phyloP scores from a whole-genome alignment of 2,329 filamentous ascomycete genomes.

The Didymella pomorum region DNA sequence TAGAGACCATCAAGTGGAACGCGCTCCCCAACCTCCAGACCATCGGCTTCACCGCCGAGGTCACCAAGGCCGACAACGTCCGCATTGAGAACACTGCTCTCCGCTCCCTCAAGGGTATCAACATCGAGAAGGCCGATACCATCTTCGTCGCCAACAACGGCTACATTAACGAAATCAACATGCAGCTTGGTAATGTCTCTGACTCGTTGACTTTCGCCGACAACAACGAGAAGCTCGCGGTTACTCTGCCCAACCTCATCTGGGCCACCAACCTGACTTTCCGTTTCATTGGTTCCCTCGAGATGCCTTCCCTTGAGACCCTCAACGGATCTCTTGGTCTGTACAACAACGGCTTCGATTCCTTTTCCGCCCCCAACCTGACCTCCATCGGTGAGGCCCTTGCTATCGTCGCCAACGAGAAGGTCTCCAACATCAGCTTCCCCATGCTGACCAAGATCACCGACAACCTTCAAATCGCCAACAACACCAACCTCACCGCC shows the following conservation, averaged over 20 bases:
- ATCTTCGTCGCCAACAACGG: slow-evolving; percentile 88
- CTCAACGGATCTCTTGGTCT: slow-evolving; percentile 85
- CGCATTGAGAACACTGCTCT: slow-evolving; percentile 88
- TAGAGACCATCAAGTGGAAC: slow-evolving; percentile 74
- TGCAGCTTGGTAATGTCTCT: slow-evolving; percentile 79
- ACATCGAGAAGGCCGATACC: slow-evolving; percentile 73
- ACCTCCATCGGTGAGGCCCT: slow-evolving; percentile 69
- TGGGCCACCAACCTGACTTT: slow-evolving; percentile 83
- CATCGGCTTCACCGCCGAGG: slow-evolving; percentile 68
- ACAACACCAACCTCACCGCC: slow-evolving; percentile 78
- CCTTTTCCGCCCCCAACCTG: slow-evolving; percentile 72
- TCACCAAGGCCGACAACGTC: slow-evolving; percentile 73
- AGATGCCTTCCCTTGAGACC: slow-evolving; percentile 73
- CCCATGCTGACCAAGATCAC: slow-evolving; percentile 71
- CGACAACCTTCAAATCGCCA: slow-evolving; percentile 85
- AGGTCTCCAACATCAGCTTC: slow-evolving; percentile 77
- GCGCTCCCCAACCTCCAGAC: slow-evolving; percentile 71
- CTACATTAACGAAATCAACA: slow-evolving; percentile 76
- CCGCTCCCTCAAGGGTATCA: slow-evolving; percentile 78
- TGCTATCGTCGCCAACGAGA: slow-evolving; percentile 64
- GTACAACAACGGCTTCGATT: slow-evolving; percentile 76
- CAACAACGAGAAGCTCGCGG: slow-evolving; percentile 77
- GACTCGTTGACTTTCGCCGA: slow-evolving; percentile 75
- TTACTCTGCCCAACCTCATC: slow-evolving; percentile 80
- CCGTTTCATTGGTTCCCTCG: slow-evolving; percentile 78